Evolutionary conservation across 768 basidiomycete species (phyloP).

Genomic region (Coprinopsis strossmayeri): DNA sequence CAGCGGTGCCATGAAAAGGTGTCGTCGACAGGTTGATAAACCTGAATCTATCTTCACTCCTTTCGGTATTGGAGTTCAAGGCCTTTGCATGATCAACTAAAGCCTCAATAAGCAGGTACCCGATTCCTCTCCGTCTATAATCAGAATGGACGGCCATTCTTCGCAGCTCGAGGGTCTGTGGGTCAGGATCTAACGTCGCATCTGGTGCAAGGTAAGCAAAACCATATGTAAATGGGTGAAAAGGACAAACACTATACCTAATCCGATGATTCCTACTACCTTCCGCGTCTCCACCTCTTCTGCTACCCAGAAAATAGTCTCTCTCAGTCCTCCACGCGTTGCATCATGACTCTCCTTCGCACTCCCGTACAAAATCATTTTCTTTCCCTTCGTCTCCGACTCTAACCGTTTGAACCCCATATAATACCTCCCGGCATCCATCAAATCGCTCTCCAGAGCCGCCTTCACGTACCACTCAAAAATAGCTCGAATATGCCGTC

Average conservation of each 20-base stretch:
- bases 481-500: not conserved
- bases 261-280: not conserved
- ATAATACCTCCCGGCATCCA: slow-evolving; percentile 2
- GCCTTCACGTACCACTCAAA: not conserved
- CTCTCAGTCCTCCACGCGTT: not conserved
- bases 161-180: slow-evolving; percentile 12
- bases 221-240: not conserved
- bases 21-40: slow-evolving; percentile 16
- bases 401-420: not conserved
- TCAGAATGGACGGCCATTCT: slow-evolving; percentile 14
- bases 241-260: not conserved
- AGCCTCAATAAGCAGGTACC: slow-evolving; percentile 11
- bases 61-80: not conserved
- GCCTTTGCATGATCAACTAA: slow-evolving; percentile 6
- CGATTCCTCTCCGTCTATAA: slow-evolving; percentile 16
- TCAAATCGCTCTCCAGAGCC: slow-evolving; percentile 2
- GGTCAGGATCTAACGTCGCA: not conserved
- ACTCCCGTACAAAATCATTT: no score
- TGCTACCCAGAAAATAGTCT: not conserved
- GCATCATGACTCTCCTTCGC: not conserved
- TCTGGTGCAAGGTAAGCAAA: not conserved
- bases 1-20: slow-evolving; percentile 13
- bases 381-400: not conserved
- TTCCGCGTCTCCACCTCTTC: not conserved
- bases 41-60: slow-evolving; percentile 5